phyloP scores from a whole-genome alignment of 73 alveolate genomes.

The Stentor coeruleus region DNA sequence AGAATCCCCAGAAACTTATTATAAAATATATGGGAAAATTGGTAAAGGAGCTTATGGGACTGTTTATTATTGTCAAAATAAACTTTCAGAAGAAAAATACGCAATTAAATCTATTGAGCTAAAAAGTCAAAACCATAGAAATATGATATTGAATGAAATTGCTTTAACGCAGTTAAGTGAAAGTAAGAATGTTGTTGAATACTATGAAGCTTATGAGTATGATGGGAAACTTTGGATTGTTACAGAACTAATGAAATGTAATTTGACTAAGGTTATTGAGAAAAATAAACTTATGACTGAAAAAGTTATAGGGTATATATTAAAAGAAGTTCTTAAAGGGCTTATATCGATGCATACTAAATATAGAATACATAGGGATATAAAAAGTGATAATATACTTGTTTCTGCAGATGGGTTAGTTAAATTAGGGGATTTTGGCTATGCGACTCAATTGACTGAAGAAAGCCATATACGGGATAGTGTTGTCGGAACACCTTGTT shows the following conservation, averaged over 20 bases:
- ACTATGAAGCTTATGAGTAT: background rate
- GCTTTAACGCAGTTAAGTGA: too few relatives aligned
- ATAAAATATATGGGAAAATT: too few relatives aligned
- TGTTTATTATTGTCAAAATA: background rate
- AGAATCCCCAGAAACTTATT: background rate
- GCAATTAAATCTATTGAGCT: background rate
- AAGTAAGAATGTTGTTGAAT: background rate
- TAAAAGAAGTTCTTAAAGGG: slow-evolving; percentile 44
- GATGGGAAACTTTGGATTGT: background rate
- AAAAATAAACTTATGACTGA: slow-evolving; percentile 10
- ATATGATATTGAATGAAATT: background rate
- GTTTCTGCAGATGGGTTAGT: slow-evolving; percentile 65
- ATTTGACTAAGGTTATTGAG: background rate
- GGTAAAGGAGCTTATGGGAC: background rate
- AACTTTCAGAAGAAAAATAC: background rate
- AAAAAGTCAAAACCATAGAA: background rate
- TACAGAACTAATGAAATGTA: background rate
- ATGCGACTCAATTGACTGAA: slow-evolving; percentile 38
- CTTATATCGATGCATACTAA: slow-evolving; percentile 67
- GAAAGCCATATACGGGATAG: slow-evolving; percentile 31
- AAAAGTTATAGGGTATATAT: slow-evolving; percentile 39
- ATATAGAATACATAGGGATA: slow-evolving; percentile 81
- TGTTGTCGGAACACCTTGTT: slow-evolving; percentile 41
- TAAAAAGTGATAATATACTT: slow-evolving; percentile 77
- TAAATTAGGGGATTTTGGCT: slow-evolving; percentile 83